Percentiles rank a stretch among this genome's conserved stretches.
These are phyloP conservation scores for Chlorophyllum brunneum DNA, from an alignment of 768 basidiomycete genomes.

Conservation along the genomic window DNA sequence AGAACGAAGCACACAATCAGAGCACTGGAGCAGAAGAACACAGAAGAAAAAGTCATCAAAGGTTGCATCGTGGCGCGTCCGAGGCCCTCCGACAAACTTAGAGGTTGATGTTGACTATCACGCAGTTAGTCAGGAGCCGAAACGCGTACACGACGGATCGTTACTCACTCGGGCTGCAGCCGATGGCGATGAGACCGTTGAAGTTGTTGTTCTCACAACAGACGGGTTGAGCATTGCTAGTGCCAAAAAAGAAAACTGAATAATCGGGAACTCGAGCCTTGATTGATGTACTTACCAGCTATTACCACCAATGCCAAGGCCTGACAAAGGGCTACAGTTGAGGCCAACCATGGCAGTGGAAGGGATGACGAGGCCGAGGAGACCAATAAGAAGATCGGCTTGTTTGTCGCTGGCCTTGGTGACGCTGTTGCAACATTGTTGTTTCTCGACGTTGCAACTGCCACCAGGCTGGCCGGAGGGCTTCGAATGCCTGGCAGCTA, in stretches of 20 bases:
- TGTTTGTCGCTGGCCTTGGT: slow-evolving; percentile 13
- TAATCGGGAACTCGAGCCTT: background rate
- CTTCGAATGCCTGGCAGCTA: slow-evolving; percentile 30
- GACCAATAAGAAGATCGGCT: slow-evolving; percentile 19
- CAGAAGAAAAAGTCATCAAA: slow-evolving; percentile 11
- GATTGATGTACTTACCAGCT: slow-evolving; percentile 24
- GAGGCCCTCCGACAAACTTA: slow-evolving; percentile 11
- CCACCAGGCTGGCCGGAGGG: slow-evolving; percentile 31
- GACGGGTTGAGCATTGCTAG: slow-evolving; percentile 36
- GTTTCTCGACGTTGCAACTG: slow-evolving; percentile 37
- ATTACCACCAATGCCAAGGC: slow-evolving; percentile 27
- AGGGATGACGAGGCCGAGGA: slow-evolving; percentile 29
- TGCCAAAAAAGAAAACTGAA: background rate
- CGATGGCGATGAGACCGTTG: slow-evolving; percentile 39
- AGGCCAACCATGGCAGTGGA: slow-evolving; percentile 26
- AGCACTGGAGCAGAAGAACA: background rate
- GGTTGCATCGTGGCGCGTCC: slow-evolving; percentile 10
- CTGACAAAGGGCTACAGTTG: slow-evolving; percentile 30
- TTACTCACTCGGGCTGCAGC: slow-evolving; percentile 39
- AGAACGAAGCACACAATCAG: background rate
- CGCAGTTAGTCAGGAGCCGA: background rate
- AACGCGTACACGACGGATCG: background rate
- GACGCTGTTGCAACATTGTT: slow-evolving; percentile 41
- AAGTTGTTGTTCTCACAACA: slow-evolving; percentile 44
- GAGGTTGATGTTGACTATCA: slow-evolving; percentile 21